Percentiles rank a stretch among this genome's conserved stretches.
Conservation (phyloP, 345 rosid species). For the Salix arbutifolia region DNA sequence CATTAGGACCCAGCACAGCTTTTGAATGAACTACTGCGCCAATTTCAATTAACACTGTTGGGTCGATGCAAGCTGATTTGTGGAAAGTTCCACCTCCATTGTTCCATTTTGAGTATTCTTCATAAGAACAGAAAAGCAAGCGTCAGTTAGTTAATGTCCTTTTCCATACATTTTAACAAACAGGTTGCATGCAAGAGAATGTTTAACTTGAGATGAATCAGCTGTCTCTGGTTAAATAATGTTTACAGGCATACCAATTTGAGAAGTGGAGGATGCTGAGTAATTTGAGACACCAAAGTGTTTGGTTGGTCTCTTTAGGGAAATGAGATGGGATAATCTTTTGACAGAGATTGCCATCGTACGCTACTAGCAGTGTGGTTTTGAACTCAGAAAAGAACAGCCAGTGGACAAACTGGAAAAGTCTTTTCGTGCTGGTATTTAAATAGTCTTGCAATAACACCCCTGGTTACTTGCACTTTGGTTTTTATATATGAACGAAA, state of each 20-base stretch:
- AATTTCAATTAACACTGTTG: conserved; percentile 47
- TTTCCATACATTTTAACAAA: neutral
- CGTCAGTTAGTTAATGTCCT: neutral
- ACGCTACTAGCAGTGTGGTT: no score
- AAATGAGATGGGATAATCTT: neutral
- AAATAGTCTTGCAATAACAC: no score
- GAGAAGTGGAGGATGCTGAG: neutral
- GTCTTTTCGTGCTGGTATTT: no score
- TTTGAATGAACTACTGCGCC: conserved; percentile 61
- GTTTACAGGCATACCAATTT: neutral
- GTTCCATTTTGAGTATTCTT: conserved; percentile 43
- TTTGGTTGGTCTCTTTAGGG: neutral
- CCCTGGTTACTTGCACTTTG: no score
- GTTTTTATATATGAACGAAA: no score
- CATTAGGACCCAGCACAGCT: conserved; percentile 51
- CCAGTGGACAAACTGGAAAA: no score
- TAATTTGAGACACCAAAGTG: neutral
- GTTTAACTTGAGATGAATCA: neutral
- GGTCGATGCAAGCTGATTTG: conserved; percentile 49
- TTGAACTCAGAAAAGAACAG: no score
- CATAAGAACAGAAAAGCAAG: conserved; percentile 17
- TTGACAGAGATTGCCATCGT: neutral
- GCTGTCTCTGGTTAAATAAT: neutral
- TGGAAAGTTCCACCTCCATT: conserved; percentile 72
- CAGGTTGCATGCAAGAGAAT: neutral